phyloP scores from a whole-genome alignment of 495 filamentous ascomycete genomes.

The Hypoxylon subgilvum region DNA sequence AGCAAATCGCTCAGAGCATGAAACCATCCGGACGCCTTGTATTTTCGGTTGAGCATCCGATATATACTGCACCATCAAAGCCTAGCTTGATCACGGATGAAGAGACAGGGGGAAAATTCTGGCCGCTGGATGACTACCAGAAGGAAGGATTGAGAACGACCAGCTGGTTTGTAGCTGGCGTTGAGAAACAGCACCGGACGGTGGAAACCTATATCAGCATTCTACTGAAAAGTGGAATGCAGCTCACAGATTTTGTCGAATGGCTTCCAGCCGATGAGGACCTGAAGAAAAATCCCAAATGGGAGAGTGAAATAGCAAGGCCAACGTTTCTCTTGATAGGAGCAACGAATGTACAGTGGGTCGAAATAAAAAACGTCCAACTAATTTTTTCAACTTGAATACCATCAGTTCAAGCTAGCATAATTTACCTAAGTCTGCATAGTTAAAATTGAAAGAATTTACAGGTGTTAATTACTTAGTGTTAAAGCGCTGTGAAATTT shows the following conservation, averaged over 20 bases:
- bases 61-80: constrained; percentile 45
- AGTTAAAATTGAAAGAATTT: too few species aligned
- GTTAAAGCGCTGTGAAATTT: too few species aligned
- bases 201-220: constrained; percentile 43
- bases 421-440: too few species aligned
- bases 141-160: constrained; percentile 41
- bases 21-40: constrained; percentile 41
- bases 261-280: constrained; percentile 38
- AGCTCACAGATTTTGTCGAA: constrained; percentile 44
- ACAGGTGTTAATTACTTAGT: too few species aligned
- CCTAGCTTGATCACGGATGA: constrained; percentile 33
- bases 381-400: too few species aligned
- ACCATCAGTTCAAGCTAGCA: too few species aligned
- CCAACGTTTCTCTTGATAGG: constrained; percentile 32
- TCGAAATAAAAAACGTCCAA: too few species aligned
- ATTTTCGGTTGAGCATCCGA: constrained; percentile 49
- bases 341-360: too few species aligned
- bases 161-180: constrained; percentile 44
- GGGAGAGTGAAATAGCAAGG: constrained; percentile 21
- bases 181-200: constrained; percentile 48
- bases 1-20: constrained; percentile 36
- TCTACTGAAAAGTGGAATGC: constrained; percentile 42
- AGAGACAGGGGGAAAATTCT: constrained; percentile 27
- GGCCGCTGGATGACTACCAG: constrained; percentile 47
- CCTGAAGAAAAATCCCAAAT: constrained; percentile 4